Evolutionary conservation across 331 rosid species (phyloP).

Genomic region (Quercus lobata): DNA sequence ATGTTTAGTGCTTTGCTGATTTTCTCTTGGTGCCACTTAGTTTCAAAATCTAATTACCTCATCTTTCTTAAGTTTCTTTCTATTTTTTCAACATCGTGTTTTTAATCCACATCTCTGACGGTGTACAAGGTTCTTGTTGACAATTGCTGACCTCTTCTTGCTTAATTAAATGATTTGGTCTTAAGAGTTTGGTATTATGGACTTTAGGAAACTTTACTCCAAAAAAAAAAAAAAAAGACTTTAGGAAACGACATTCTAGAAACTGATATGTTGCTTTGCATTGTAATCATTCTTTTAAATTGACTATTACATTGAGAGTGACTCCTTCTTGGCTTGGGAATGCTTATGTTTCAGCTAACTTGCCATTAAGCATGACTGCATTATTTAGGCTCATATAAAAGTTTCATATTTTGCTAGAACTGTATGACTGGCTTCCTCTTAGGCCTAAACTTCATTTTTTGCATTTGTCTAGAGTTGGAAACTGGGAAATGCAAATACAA

Average conservation of each 20-base stretch:
- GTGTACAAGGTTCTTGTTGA: background rate
- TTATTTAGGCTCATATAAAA: background rate
- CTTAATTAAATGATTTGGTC: slow-evolving; percentile 20
- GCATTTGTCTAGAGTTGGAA: background rate
- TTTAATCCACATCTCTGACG: background rate
- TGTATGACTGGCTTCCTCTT: background rate
- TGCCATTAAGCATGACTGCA: too few relatives aligned
- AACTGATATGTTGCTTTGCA: background rate
- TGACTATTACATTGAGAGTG: background rate
- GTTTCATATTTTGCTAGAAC: background rate
- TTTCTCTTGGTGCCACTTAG: background rate
- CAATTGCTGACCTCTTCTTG: background rate
- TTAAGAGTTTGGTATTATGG: slow-evolving; percentile 22
- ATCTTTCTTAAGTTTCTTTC: background rate
- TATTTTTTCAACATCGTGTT: background rate
- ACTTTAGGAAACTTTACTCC: background rate
- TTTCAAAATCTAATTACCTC: background rate
- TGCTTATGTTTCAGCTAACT: background rate
- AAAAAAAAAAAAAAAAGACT: background rate
- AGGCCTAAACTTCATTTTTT: background rate
- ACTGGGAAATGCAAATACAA: background rate
- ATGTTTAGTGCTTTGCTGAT: background rate
- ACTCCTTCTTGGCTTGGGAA: background rate
- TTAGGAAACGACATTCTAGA: slow-evolving; percentile 35
- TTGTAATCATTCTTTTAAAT: background rate